Base-by-base conservation (phyloP, 768 basidiomycete genomes). In the Pisolithus microcarpus region DNA sequence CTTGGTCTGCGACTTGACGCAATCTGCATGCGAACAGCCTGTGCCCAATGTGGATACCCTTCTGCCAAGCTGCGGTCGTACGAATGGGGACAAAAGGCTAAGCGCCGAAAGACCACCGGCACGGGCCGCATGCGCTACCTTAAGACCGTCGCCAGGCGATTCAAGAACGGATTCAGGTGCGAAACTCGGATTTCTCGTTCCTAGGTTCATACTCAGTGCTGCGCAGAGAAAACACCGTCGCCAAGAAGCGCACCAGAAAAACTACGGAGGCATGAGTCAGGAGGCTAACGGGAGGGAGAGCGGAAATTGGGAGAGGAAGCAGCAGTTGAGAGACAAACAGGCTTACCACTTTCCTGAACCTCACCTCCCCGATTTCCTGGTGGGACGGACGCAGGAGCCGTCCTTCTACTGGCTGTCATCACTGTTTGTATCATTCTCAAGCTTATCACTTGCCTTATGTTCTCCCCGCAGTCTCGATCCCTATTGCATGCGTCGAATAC, bases 41-140 rank as follows among this genome's bases (percentile, higher is more conserved):
- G 96, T 74, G 87, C 85, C 21, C 88, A 91, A 68, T 97, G 96
- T 70, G 96, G 95, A 52, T 98, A 92, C 75, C 96, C 96, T 42
- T 75, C 91, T 50, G 94, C 96, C 50, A 98, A 91, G 75, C 73
- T 95, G 63, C 84, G 95, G 65, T 93, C 91, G 63, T 98, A 84
- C 73, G 88, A 97, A 74, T 98, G 96, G 96, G 92, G 93, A 59
- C 80, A 84, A 69, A 99, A 99, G 82, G 96, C 96, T 49, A 97
- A 98, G 84, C 87, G 96, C 74, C 87, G 95, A 84, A 96, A 95
- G 85, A 98, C 95, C 44, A 97, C 96, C 53, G 96, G 96, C 53
- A 94, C 95, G 58, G 95, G 95, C 58, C 80, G 94, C 65, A 96
- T 96, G 93, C 75, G 77, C 54, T 84, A 92, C 80, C 79, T 98